A percentile compares a stretch with the other conserved stretches of the same genome.
Conservation (phyloP, 2,329 filamentous ascomycete genomes). For the Cordyceps militaris region DNA sequence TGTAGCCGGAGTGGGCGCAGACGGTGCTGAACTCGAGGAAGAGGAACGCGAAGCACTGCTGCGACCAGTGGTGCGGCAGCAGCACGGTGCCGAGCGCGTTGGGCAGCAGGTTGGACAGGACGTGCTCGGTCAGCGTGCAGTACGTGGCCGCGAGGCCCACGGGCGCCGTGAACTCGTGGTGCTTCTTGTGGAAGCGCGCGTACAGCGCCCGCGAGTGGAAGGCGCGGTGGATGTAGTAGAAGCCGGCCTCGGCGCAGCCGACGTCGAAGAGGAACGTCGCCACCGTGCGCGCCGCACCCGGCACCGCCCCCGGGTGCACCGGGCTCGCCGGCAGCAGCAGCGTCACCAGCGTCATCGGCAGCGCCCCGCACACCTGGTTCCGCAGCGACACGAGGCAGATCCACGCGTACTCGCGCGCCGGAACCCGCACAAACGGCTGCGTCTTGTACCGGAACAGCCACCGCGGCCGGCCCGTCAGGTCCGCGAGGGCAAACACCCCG, state of each 20-base stretch:
- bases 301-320: slow-evolving; percentile 8
- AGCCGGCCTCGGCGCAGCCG: slow-evolving; percentile 31
- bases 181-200: slow-evolving; percentile 41
- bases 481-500: slow-evolving; percentile 28
- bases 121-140: slow-evolving; percentile 43
- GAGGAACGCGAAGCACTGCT: slow-evolving; percentile 15
- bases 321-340: neutral
- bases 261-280: slow-evolving; percentile 15
- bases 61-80: slow-evolving; percentile 16
- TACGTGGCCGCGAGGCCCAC: slow-evolving; percentile 45
- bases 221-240: slow-evolving; percentile 45
- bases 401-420: slow-evolving; percentile 10
- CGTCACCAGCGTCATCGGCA: neutral
- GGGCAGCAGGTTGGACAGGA: slow-evolving; percentile 42
- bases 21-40: slow-evolving; percentile 17
- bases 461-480: slow-evolving; percentile 32
- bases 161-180: slow-evolving; percentile 45
- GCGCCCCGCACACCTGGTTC: slow-evolving; percentile 33
- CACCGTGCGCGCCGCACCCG: slow-evolving; percentile 6
- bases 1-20: slow-evolving; percentile 15
- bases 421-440: slow-evolving; percentile 34
- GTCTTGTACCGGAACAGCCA: slow-evolving; percentile 43
- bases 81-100: slow-evolving; percentile 28
- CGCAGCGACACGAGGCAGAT: slow-evolving; percentile 29
- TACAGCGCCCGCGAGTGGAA: slow-evolving; percentile 40